Base-by-base conservation (phyloP, 768 basidiomycete species). In the Gyrodon lividus region DNA sequence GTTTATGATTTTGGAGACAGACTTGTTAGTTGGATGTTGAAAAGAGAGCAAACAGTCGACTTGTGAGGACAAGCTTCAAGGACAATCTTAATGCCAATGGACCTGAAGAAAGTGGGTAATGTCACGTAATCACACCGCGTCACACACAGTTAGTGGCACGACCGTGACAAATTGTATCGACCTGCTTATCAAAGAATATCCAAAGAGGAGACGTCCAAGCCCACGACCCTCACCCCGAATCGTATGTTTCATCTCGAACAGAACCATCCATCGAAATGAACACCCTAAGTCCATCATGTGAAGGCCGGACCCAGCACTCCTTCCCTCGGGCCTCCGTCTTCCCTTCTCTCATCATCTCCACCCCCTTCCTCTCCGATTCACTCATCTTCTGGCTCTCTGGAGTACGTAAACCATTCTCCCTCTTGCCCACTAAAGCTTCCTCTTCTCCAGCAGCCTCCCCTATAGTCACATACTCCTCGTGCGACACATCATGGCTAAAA, bases 391-490 rank as follows among this genome's bases (percentile, higher is more conserved):
- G 24, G 23, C 43, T 57, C 35, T 57, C 64, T 43, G 46, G 13
- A 31, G 13, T 12, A 31, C 10, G 12, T 31, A 31, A 31, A 12
- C 31, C 13, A 14, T 31, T 31, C 31, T 14, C 31, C 31, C 9
- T 5, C 31, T 30, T 59, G 31, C 59, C 60, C 19, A 33, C 39
- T n/a, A 46, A 2, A 24, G 57, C 57, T 43, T 59, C 63, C 43
- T 59, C 59, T 43, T 74, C 73, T 39, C 74, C 76, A 39, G 78
- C 73, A 8, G 74, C 72, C 65, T 83, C 77, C 8, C 81, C 76
- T 39, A 92, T 74, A n/a, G 74, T 78, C 39, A 81, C 75, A 66
- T 84, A 92, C 62, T 91, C 87, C 16, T 86, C 87, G 61, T 94
- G 91, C 1, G 82, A 71, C 26, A 89, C 73, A n/a, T 86, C 82